These are phyloP conservation scores for Yarrowia galli DNA, from an alignment of 1,139 yeast genomes.

Conservation along the genomic window DNA sequence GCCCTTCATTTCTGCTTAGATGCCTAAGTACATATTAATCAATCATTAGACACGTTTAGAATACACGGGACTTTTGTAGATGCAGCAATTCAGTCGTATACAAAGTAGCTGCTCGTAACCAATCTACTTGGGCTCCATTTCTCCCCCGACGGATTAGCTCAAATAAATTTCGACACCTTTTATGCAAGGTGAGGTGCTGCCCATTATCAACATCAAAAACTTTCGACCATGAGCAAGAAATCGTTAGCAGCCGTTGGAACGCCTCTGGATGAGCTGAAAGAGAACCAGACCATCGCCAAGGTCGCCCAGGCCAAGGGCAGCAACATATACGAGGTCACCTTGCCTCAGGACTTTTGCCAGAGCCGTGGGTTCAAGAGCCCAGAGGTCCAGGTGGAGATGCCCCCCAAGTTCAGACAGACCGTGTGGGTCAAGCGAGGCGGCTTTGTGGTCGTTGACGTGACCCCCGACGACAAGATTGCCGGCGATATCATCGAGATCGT, in stretches of 20 bases:
- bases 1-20: conserved; percentile 36
- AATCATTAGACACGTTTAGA: conserved; percentile 33
- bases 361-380: conserved; percentile 39
- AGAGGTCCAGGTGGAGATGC: conserved; percentile 49
- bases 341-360: conserved; percentile 43
- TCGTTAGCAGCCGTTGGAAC: conserved; percentile 32
- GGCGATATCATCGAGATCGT: conserved; percentile 53
- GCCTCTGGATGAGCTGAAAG: conserved; percentile 46
- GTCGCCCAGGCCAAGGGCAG: conserved; percentile 50
- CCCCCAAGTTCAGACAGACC: conserved; percentile 52
- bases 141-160: not conserved
- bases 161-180: conserved; percentile 1
- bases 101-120: not conserved
- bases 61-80: not conserved
- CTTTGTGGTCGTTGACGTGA: conserved; percentile 48
- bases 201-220: conserved; percentile 29
- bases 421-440: conserved; percentile 54
- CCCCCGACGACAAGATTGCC: conserved; percentile 46
- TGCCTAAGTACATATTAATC: conserved; percentile 17
- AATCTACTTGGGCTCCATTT: too few species aligned
- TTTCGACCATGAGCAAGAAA: conserved; percentile 37
- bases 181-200: conserved; percentile 10
- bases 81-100: too few species aligned
- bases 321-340: conserved; percentile 48
- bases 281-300: conserved; percentile 48